Base-by-base conservation (phyloP, 495 filamentous ascomycete genomes). In the Staphylotrichum tortipilum region DNA sequence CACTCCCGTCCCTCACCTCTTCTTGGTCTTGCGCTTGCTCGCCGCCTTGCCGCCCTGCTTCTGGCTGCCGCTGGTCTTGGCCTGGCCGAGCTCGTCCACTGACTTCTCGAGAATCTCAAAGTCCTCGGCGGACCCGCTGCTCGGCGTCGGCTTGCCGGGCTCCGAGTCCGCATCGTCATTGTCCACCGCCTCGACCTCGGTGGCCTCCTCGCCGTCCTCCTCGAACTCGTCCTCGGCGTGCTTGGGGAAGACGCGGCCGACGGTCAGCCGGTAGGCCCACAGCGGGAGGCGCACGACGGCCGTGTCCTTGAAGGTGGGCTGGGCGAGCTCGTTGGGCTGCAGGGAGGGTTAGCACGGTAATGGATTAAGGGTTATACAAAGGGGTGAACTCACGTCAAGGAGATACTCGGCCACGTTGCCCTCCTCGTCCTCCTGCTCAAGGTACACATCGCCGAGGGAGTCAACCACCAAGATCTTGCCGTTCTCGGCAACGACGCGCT, bases 381-480 rank as follows among this genome's bases (percentile, higher is more conserved):
- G 31, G 15, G 8, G 7, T 1, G n/a, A 41, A 74, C 81, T 68
- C 66, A 85, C 78, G 60, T 97, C 90, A 43, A 98, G 79, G 56
- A 94, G 66, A 61, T 80, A 94, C 62, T 97, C 89, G 43, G 83
- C 77, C 11, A 75, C 77, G 22, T 86, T 78, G 30, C 92, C 94
- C 7, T 95, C 85, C 59, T 91, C 89, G 24, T 84, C 84, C 56
- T 85, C 81, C 53, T 95, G 86, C 60, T 96, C 88, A 12, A 98
- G 72, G 66, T 84, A 98, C 21, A 98, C 92, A 61, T 94, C 88
- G 7, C 92, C 92, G 15, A 82, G 70, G 0, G 86, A 86, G 67
- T 98, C 92, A 7, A 98, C 92, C 52, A 98, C 84, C 33, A 97
- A 66, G 0, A 92, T 75, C 69, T 98, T 98, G 35, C 92, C 92